Conservation (phyloP, 257 asterid genomes). For the Solanum chilense region DNA sequence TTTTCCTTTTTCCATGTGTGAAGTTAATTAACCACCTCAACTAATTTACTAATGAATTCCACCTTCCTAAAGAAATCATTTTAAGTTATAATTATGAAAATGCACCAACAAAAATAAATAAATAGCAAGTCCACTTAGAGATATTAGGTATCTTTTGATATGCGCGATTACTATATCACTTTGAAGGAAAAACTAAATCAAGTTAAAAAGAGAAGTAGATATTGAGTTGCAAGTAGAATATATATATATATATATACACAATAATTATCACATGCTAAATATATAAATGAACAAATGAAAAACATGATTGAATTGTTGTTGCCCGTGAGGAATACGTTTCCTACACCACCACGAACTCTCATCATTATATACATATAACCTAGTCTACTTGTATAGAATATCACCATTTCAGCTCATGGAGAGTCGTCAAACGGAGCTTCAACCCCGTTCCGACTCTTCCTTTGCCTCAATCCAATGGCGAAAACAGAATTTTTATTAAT, state of each 20-base stretch:
- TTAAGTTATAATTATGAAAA: neutral
- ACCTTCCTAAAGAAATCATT: neutral
- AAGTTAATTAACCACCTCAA: neutral
- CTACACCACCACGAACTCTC: slow-evolving; percentile 39
- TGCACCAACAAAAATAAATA: neutral
- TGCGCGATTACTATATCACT: neutral
- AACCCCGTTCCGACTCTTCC: neutral
- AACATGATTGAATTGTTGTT: slow-evolving; percentile 1
- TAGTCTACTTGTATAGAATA: too few species aligned
- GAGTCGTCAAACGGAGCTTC: neutral
- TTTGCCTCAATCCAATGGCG: fast-evolving
- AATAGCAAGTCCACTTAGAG: neutral
- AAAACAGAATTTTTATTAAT: too few species aligned
- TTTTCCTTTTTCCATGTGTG: neutral
- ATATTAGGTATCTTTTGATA: neutral
- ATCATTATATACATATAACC: slow-evolving; percentile 14
- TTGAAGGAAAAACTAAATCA: neutral
- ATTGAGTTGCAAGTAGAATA: neutral
- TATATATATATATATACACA: neutral
- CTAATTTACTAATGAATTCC: neutral
- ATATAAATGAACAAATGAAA: neutral
- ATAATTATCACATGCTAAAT: neutral
- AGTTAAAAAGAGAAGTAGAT: neutral
- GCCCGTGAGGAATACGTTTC: slow-evolving; percentile 34
- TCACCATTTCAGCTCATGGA: neutral